Evolutionary conservation across 192 early-diverging fungal genomes (phyloP).

Genomic region (Entomortierella lignicola): DNA sequence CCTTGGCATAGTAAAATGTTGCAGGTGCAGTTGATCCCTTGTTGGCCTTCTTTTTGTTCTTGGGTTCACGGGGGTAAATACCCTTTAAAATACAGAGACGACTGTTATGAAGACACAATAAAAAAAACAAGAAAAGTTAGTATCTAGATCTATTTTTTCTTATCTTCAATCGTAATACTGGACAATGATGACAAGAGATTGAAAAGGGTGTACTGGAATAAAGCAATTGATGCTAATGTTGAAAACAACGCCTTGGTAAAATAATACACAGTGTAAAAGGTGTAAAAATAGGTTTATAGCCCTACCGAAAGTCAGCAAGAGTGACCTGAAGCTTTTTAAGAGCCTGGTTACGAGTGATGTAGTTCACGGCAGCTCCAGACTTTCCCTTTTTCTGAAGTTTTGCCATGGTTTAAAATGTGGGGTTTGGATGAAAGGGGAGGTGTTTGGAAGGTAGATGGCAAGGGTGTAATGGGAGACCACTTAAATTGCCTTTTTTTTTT

Average conservation of each 20-base stretch:
- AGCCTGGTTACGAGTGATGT: slow-evolving; percentile 89
- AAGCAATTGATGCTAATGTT: too few species aligned
- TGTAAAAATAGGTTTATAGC: not conserved
- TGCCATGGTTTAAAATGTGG: slow-evolving; percentile 60
- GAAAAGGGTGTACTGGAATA: not conserved
- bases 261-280: too few species aligned
- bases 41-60: slow-evolving; percentile 92
- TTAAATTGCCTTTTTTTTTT: too few species aligned
- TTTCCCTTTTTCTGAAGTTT: slow-evolving; percentile 86
- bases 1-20: slow-evolving; percentile 95
- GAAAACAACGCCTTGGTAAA: too few species aligned
- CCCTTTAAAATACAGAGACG: slow-evolving; percentile 99
- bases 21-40: slow-evolving; percentile 87
- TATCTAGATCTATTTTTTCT: not conserved
- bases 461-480: not conserved
- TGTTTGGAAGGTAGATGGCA: not conserved
- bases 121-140: not conserved
- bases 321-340: slow-evolving; percentile 95
- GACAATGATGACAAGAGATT: too few species aligned
- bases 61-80: slow-evolving; percentile 96
- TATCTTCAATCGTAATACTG: too few species aligned
- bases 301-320: slow-evolving; percentile 91
- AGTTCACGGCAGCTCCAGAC: slow-evolving; percentile 89
- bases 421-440: not conserved
- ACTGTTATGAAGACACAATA: slow-evolving; percentile 53